Conservation (phyloP, 179 eudicot genomes). For the Sideroxylon spinosum region DNA sequence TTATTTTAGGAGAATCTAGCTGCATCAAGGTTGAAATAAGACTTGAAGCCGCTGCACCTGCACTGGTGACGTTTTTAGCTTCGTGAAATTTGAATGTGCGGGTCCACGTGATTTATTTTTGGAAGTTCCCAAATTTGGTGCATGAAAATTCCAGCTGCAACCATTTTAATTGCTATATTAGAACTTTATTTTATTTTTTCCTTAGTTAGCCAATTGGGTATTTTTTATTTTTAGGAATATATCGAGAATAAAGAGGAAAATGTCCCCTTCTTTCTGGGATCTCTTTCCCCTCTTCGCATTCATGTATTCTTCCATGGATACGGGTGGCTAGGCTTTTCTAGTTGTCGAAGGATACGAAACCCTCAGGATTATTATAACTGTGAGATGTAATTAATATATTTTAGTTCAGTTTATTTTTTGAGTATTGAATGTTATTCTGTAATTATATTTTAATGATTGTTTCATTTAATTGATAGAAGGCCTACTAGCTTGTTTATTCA, state of each 20-base stretch:
- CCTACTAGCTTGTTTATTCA: neutral
- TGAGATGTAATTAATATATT: neutral
- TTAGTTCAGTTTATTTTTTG: neutral
- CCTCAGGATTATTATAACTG: neutral
- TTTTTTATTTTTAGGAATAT: neutral
- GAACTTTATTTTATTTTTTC: neutral
- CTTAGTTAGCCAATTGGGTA: neutral
- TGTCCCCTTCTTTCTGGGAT: too few relatives aligned
- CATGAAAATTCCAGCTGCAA: neutral
- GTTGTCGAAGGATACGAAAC: neutral
- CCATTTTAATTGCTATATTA: neutral
- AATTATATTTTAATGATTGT: too few relatives aligned
- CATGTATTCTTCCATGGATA: too few relatives aligned
- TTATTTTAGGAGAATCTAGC: too few relatives aligned
- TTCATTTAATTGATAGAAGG: neutral
- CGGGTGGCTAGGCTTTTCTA: neutral
- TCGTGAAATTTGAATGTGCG: too few relatives aligned
- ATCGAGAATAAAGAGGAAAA: too few relatives aligned
- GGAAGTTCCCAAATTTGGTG: neutral
- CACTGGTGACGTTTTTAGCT: too few relatives aligned
- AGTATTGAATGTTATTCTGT: too few relatives aligned
- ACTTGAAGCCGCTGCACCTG: too few relatives aligned
- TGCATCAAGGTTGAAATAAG: too few relatives aligned
- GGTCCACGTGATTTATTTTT: too few relatives aligned
- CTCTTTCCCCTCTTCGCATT: neutral